phyloP scores from a whole-genome alignment of 306 rosid species.

The Abrus pulchellus region DNA sequence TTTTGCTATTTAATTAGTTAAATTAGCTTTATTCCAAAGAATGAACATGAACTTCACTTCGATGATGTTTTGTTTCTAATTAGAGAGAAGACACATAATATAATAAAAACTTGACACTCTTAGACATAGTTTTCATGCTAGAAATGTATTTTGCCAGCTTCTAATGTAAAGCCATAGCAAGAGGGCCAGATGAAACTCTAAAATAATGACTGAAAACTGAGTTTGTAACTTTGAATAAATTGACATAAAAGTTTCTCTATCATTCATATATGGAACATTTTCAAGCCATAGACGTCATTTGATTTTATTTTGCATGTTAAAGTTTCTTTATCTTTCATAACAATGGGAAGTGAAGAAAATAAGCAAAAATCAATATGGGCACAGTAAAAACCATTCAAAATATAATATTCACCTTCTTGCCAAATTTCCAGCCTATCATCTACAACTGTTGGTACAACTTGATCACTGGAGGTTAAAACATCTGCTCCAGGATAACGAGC shows the following conservation, averaged over 20 bases:
- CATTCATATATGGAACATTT: constrained; percentile 30
- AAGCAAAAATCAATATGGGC: neutral
- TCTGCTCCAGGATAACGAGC: constrained; percentile 93
- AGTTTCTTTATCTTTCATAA: constrained; percentile 23
- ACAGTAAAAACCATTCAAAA: constrained; percentile 22
- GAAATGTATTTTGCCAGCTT: constrained; percentile 18
- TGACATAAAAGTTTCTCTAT: constrained; percentile 30
- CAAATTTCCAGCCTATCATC: constrained; percentile 91
- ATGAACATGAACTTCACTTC: constrained; percentile 11
- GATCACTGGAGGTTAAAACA: constrained; percentile 96
- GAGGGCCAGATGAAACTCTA: constrained; percentile 5
- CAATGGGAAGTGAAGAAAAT: constrained; percentile 1
- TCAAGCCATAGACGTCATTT: constrained; percentile 9
- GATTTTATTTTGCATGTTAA: constrained; percentile 15
- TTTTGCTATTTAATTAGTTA: constrained; percentile 30
- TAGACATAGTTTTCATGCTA: constrained; percentile 15
- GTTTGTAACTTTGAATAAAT: neutral
- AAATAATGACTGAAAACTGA: constrained; percentile 15
- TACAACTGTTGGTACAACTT: constrained; percentile 85
- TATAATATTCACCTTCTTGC: constrained; percentile 76
- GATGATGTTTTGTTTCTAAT: constrained; percentile 14
- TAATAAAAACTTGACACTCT: constrained; percentile 6
- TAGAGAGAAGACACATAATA: constrained; percentile 16
- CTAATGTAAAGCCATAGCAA: constrained; percentile 34
- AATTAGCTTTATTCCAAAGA: constrained; percentile 5